These are phyloP conservation scores for Zymoseptoria crescenta DNA, from an alignment of 2,329 filamentous ascomycete species.

Conservation along the genomic window DNA sequence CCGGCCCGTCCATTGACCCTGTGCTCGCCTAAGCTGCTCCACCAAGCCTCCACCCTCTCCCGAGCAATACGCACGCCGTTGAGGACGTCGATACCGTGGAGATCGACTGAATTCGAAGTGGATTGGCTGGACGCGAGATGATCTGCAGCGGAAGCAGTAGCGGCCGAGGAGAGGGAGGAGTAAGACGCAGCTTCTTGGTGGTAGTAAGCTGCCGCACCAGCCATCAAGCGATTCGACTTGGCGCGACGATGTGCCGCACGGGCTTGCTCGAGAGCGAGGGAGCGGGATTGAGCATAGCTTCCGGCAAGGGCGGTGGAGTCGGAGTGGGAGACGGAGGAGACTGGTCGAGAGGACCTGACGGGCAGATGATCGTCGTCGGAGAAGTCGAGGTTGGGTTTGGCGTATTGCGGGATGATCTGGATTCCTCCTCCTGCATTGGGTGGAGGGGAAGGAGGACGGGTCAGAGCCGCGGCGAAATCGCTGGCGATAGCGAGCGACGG, in stretches of 20 bases:
- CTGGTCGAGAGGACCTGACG: neutral
- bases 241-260: conserved; percentile 51
- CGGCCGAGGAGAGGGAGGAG: conserved; percentile 48
- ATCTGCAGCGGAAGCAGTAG: conserved; percentile 62
- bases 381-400: conserved; percentile 33
- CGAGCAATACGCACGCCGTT: conserved; percentile 74
- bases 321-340: conserved; percentile 15
- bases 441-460: conserved; percentile 29
- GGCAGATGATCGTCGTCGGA: conserved; percentile 4
- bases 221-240: conserved; percentile 64
- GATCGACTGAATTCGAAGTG: conserved; percentile 52
- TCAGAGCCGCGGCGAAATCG: conserved; percentile 51
- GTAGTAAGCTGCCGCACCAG: conserved; percentile 70
- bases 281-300: conserved; percentile 39
- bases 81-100: conserved; percentile 75
- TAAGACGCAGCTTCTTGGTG: conserved; percentile 61
- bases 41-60: conserved; percentile 64
- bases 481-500: conserved; percentile 51
- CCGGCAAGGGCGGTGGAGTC: conserved; percentile 21
- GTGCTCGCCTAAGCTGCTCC: conserved; percentile 61
- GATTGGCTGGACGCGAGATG: conserved; percentile 62
- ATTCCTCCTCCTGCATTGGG: conserved; percentile 34
- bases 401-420: conserved; percentile 42
- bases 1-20: conserved; percentile 42
- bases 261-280: conserved; percentile 50